phyloP scores from a whole-genome alignment of 2,329 filamentous ascomycete species.

The Capronia americana region DNA sequence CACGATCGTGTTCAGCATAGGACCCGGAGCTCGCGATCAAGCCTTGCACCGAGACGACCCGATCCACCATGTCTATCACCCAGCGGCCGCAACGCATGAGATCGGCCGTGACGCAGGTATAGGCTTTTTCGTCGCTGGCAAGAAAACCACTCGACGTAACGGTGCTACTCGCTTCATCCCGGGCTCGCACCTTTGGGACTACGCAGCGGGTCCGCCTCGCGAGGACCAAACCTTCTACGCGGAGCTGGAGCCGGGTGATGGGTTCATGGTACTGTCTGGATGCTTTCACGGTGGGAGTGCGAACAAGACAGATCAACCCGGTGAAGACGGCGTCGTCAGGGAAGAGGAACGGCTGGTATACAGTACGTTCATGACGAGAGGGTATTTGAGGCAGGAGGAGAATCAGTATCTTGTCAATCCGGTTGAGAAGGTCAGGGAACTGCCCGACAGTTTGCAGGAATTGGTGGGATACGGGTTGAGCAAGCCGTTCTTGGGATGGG shows the following conservation, averaged over 20 bases:
- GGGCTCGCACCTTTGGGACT: slow-evolving; percentile 42
- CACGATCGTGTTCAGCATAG: slow-evolving; percentile 48
- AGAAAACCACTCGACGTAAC: slow-evolving; percentile 40
- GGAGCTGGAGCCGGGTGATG: slow-evolving; percentile 47
- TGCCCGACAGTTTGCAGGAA: slow-evolving; percentile 35
- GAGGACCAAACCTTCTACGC: slow-evolving; percentile 38
- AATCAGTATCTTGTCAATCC: slow-evolving; percentile 41
- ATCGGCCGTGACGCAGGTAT: slow-evolving; percentile 41
- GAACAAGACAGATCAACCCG: slow-evolving; percentile 25
- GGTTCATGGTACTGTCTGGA: slow-evolving; percentile 47
- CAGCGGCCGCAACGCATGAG: slow-evolving; percentile 28
- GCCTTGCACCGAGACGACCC: slow-evolving; percentile 44
- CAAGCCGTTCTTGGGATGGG: slow-evolving; percentile 35
- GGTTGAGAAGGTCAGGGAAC: slow-evolving; percentile 34
- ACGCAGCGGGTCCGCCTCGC: slow-evolving; percentile 24
- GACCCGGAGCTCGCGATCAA: slow-evolving; percentile 45
- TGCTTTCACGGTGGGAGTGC: slow-evolving; percentile 47
- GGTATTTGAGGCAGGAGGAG: slow-evolving; percentile 39
- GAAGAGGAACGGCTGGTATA: slow-evolving; percentile 41
- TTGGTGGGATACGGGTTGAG: slow-evolving; percentile 40
- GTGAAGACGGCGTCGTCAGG: slow-evolving; percentile 34
- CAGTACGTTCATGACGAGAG: slow-evolving; percentile 39
- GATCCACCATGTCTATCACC: slow-evolving; percentile 38
- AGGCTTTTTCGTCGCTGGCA: slow-evolving; percentile 41
- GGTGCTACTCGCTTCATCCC: slow-evolving; percentile 45